Evolutionary conservation across 1,284 basidiomycete genomes (phyloP).

Genomic region (Ustilago esculenta): DNA sequence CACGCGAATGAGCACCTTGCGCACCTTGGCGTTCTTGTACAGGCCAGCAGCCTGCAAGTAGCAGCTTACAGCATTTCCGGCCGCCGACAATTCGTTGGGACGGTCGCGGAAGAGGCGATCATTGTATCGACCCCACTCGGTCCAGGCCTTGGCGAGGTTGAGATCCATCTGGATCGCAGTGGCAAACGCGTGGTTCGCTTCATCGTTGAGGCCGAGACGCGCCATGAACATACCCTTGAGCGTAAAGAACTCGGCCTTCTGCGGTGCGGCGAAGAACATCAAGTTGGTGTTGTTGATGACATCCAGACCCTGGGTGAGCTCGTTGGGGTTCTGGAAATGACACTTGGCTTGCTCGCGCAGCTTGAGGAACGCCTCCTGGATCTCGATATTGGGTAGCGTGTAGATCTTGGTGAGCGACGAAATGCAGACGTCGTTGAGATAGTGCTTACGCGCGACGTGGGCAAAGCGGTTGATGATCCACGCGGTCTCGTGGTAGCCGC

Average conservation of each 20-base stretch:
- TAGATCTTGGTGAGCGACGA: constrained; percentile 96
- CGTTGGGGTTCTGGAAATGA: constrained; percentile 94
- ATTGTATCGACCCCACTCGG: constrained; percentile 95
- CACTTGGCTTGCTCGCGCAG: constrained; percentile 98
- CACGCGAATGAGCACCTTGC: constrained; percentile 88
- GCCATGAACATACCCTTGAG: constrained; percentile 99
- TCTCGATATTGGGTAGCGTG: constrained; percentile 98
- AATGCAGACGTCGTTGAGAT: constrained; percentile 94
- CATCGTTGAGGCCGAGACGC: constrained; percentile 84
- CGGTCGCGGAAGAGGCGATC: constrained; percentile 86
- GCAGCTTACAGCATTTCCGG: constrained; percentile 92
- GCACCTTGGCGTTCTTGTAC: constrained; percentile 93
- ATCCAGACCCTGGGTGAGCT: constrained; percentile 91
- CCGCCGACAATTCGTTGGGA: constrained; percentile 68
- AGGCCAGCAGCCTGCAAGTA: constrained; percentile 96
- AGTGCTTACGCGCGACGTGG: constrained; percentile 98
- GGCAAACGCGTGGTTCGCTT: constrained; percentile 86
- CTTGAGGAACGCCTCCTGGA: constrained; percentile 98
- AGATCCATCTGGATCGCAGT: constrained; percentile 87
- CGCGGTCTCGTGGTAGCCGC: constrained; percentile 99
- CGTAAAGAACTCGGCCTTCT: constrained; percentile 99
- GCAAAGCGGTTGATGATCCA: constrained; percentile 99
- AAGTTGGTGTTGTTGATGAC: constrained; percentile 99
- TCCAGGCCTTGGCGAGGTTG: constrained; percentile 95
- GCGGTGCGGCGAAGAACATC: constrained; percentile 92